Evolutionary conservation across 179 eudicot genomes (phyloP).

Genomic region (Vitellaria paradoxa): DNA sequence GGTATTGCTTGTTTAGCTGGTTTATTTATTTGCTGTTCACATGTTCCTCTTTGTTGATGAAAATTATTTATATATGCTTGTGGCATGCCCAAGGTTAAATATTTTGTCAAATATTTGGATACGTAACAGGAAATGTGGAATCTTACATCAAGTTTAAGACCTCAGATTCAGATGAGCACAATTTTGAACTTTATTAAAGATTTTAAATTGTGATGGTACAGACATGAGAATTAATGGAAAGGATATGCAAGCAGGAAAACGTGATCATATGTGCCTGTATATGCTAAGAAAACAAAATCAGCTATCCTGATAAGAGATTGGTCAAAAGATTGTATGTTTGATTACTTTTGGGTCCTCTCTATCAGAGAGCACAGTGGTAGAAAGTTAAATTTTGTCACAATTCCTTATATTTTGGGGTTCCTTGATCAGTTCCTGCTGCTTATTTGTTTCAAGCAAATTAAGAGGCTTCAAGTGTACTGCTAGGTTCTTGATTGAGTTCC

Average conservation of each 20-base stretch:
- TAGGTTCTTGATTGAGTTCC: background rate
- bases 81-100: background rate
- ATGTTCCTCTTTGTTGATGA: too few relatives aligned
- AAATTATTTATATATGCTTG: background rate
- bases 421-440: background rate
- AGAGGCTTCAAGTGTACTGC: background rate
- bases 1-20: conserved; percentile 19
- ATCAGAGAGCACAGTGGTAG: background rate
- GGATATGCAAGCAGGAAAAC: conserved; percentile 3
- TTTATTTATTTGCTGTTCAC: background rate
- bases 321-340: background rate
- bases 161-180: background rate
- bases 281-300: background rate
- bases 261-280: background rate
- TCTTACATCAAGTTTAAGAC: background rate
- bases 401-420: background rate
- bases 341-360: background rate
- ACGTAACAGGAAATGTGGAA: background rate
- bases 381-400: background rate
- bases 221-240: background rate
- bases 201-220: background rate
- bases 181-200: background rate
- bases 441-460: background rate
- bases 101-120: background rate
- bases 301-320: background rate